Conservation (phyloP, 306 rosid species). For the Heteromeles arbutifolia region DNA sequence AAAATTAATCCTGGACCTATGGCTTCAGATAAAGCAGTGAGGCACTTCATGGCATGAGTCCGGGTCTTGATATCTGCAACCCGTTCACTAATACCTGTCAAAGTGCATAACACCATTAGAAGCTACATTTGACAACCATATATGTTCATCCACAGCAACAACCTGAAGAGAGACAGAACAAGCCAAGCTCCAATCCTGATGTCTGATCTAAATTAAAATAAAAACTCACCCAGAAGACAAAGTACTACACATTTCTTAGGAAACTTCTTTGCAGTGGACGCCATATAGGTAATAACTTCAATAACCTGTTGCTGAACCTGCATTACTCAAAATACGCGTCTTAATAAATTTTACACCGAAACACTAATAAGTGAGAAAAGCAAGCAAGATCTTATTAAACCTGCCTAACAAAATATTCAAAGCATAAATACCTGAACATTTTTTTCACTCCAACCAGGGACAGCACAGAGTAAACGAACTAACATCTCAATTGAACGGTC, state of each 20-base stretch:
- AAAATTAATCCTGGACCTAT: conserved; percentile 94
- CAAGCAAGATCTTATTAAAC: conserved; percentile 5
- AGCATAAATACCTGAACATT: conserved; percentile 79
- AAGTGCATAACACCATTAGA: neutral
- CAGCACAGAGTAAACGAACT: conserved; percentile 69
- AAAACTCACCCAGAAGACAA: conserved; percentile 73
- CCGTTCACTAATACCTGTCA: conserved; percentile 84
- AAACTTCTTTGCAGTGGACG: conserved; percentile 63
- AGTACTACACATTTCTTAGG: conserved; percentile 94
- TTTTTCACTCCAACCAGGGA: conserved; percentile 99
- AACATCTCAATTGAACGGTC: conserved; percentile 64
- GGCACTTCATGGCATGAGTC: conserved; percentile 87
- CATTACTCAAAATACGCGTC: conserved; percentile 21
- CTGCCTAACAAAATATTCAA: conserved; percentile 7
- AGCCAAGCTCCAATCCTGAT: neutral
- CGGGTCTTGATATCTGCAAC: conserved; percentile 99
- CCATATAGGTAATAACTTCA: conserved; percentile 67
- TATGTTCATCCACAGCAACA: neutral
- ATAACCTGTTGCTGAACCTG: conserved; percentile 99
- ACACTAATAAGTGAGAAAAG: neutral
- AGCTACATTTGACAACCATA: neutral
- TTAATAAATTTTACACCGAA: neutral
- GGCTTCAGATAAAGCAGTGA: conserved; percentile 81
- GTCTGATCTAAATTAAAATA: neutral
- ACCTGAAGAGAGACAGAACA: neutral